Base-by-base conservation (phyloP, 345 rosid genomes). In the Euphorbia peplus region DNA sequence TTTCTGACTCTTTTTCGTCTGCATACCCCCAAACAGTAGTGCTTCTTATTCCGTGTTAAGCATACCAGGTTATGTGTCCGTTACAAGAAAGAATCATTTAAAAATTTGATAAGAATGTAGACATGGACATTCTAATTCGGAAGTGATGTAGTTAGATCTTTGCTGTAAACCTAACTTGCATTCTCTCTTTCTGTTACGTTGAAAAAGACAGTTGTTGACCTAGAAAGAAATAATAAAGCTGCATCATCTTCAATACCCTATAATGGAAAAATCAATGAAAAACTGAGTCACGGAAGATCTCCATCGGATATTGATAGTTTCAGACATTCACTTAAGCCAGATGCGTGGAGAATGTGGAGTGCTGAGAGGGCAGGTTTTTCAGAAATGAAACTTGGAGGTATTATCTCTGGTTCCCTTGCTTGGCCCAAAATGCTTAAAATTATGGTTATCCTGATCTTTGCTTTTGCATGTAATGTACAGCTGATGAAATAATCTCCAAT, bases 321-420 rank as follows among this genome's bases (percentile, higher is more conserved):
- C 9, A 68, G 67, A 67, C 73, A 71, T 67, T 76, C 85, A 25
- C 62, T 65, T 70, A 74, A 79, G 72, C 81, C 84, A 25, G 87
- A 79, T 60, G 70, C 70, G 25, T 89, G 97, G 97, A 91, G 91
- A 70, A 78, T 81, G 18, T 85, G 96, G 97, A 88, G 88, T 84
- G 76, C 76, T 78, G 80, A 76, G 66, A 83, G 93, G 76, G 84
- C 93, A 53, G 93, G 84, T 32, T 75, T 76, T 80, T 60, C 79
- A 21, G 82, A 75, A 70, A 69, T 55, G 76, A 83, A 86, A 67
- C 86, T 91, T 77, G 89, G 88, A 86, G 97, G 99, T 91, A 78
- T 68, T 9, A 26, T 66, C 55, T 32, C 41, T 46, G 22, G 55
- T 67, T 32, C 32, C 72, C 59, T 69, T 21, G 16, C 59, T 39